Percentiles rank a stretch among this genome's conserved stretches.
Evolutionary conservation across 345 rosid species (phyloP).

Genomic region (Acer negundo): DNA sequence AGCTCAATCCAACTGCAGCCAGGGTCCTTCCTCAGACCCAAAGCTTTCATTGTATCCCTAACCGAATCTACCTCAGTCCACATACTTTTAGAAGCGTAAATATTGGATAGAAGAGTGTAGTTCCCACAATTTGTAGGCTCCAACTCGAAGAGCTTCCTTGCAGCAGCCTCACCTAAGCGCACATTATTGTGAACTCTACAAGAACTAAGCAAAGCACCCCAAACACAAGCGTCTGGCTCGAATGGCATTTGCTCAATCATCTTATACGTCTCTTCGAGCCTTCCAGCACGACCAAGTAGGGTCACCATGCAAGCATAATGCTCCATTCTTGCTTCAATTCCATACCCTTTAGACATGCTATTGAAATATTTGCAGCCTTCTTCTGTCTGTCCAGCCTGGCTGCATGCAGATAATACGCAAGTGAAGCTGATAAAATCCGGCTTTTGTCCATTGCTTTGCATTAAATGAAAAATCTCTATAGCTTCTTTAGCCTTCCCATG

Average conservation of each 20-base stretch:
- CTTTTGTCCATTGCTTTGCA: conserved; percentile 45
- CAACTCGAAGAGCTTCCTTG: too few species aligned
- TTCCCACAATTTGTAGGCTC: too few species aligned
- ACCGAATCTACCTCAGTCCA: too few species aligned
- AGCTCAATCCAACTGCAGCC: too few species aligned
- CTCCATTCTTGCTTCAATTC: conserved; percentile 58
- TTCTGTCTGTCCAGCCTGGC: conserved; percentile 59
- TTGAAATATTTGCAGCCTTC: conserved; percentile 55
- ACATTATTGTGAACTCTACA: too few species aligned
- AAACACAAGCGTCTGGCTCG: conserved; percentile 63
- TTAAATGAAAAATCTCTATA: conserved; percentile 48
- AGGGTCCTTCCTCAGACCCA: too few species aligned
- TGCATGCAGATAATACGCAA: conserved; percentile 64
- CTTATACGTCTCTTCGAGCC: conserved; percentile 63
- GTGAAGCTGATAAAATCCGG: conserved; percentile 69
- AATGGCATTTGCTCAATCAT: conserved; percentile 63
- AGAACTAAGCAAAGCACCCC: conserved; percentile 86
- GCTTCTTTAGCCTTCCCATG: conserved; percentile 71
- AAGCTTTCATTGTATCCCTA: too few species aligned
- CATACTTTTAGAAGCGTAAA: too few species aligned
- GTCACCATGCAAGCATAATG: conserved; percentile 82
- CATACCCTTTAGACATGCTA: conserved; percentile 52
- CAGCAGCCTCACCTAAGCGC: too few species aligned
- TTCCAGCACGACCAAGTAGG: conserved; percentile 72
- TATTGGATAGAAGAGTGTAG: too few species aligned